A percentile compares a stretch with the other conserved stretches of the same genome.
Evolutionary conservation across 345 rosid species (phyloP).

Genomic region (Eucalyptus albens): DNA sequence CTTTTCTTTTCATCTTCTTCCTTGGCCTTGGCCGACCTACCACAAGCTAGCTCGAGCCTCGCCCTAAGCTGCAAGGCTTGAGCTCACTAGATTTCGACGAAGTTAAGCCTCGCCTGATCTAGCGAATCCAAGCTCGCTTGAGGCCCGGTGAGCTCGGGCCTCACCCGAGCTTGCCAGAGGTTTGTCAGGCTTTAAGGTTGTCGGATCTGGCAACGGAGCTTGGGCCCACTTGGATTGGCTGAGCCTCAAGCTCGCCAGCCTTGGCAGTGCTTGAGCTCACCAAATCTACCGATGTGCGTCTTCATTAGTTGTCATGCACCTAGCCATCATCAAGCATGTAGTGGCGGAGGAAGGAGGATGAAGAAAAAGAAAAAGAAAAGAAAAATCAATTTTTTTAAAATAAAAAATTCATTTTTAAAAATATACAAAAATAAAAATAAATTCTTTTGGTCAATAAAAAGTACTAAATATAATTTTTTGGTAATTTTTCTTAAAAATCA

Average conservation of each 20-base stretch:
- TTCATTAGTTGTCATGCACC: fast-evolving
- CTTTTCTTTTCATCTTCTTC: no score
- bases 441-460: no score
- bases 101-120: fast-evolving
- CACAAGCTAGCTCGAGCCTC: no score
- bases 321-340: no score
- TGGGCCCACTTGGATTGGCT: fast-evolving
- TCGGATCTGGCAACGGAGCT: fast-evolving
- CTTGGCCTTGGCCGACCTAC: fast-evolving
- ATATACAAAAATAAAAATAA: no score
- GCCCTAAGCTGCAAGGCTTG: fast-evolving
- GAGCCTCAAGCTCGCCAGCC: fast-evolving
- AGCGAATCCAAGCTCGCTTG: fast-evolving
- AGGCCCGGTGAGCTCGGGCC: fast-evolving
- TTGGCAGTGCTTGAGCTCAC: fast-evolving
- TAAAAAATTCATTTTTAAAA: no score
- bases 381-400: no score
- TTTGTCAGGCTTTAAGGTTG: no score
- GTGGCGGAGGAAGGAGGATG: no score
- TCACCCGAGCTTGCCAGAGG: no score
- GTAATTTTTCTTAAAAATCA: no score
- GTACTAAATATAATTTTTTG: no score
- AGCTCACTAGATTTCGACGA: fast-evolving
- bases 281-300: fast-evolving
- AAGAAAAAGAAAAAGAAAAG: fast-evolving